Percentiles rank a stretch among this genome's conserved stretches.
Evolutionary conservation across 1,284 basidiomycete species (phyloP).

Genomic region (Kalmanozyma brasiliensis): DNA sequence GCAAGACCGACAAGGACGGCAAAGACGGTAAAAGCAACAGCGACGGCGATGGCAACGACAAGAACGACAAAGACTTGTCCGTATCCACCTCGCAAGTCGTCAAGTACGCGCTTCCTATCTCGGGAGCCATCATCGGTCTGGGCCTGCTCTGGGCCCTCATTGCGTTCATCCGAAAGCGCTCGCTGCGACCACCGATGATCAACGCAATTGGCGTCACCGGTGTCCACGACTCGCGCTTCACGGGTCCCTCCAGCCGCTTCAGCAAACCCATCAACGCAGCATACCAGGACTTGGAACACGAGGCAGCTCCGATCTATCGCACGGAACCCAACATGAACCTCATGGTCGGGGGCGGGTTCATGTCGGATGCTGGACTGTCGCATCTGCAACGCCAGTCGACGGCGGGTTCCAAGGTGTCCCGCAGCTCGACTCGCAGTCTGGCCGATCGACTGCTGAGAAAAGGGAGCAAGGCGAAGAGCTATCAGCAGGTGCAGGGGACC

Average conservation of each 20-base stretch:
- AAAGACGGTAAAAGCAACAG: constrained; percentile 27
- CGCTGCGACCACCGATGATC: constrained; percentile 19
- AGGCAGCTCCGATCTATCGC: constrained; percentile 22
- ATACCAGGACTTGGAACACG: constrained; percentile 18
- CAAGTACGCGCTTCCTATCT: constrained; percentile 45
- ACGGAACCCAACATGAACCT: constrained; percentile 43
- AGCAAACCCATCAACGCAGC: constrained; percentile 3
- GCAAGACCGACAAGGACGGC: constrained; percentile 12
- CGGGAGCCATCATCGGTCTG: constrained; percentile 31
- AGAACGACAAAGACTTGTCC: constrained; percentile 10
- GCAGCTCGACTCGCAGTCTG: constrained; percentile 17
- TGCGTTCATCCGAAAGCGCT: constrained; percentile 18
- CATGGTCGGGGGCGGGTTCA: constrained; percentile 37
- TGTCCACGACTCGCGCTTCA: constrained; percentile 32
- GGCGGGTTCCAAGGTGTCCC: constrained; percentile 21
- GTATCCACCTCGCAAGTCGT: constrained; percentile 11
- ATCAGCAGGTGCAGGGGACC: constrained; percentile 28
- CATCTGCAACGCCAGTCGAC: constrained; percentile 38
- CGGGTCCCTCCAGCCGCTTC: constrained; percentile 6
- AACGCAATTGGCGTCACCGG: constrained; percentile 35
- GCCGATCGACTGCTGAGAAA: constrained; percentile 19
- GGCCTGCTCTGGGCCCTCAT: constrained; percentile 30
- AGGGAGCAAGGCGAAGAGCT: constrained; percentile 11
- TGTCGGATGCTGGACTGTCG: constrained; percentile 36
- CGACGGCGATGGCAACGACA: constrained; percentile 7